Conservation (phyloP, 2,329 filamentous ascomycete genomes). For the Penicillium sp. region DNA sequence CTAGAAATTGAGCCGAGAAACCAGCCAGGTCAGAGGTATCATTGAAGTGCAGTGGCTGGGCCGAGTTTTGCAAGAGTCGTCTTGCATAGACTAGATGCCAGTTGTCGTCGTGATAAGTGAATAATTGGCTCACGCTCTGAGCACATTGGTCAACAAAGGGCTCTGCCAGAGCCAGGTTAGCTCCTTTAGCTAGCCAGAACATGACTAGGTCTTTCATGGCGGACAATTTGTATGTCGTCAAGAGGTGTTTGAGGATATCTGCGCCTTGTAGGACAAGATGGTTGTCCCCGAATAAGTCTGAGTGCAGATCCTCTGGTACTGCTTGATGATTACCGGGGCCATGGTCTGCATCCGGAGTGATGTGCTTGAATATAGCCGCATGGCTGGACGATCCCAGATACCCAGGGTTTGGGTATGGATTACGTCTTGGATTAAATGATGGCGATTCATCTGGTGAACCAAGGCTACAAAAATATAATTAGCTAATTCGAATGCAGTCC, state of each 20-base stretch:
- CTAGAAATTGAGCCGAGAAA: constrained; percentile 26
- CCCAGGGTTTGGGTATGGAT: constrained; percentile 30
- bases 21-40: constrained; percentile 12
- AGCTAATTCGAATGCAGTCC: neutral
- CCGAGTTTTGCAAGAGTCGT: constrained; percentile 23
- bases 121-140: constrained; percentile 25
- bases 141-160: constrained; percentile 24
- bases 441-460: constrained; percentile 20
- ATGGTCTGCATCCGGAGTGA: constrained; percentile 22
- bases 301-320: constrained; percentile 8
- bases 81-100: constrained; percentile 27
- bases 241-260: constrained; percentile 24
- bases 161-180: constrained; percentile 27
- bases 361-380: constrained; percentile 31
- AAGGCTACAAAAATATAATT: constrained; percentile 10
- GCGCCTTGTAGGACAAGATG: constrained; percentile 25
- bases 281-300: constrained; percentile 22
- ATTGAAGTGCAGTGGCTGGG: constrained; percentile 17
- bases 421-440: constrained; percentile 21
- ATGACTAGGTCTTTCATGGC: constrained; percentile 26
- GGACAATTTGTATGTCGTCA: constrained; percentile 19
- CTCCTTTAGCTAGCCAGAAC: constrained; percentile 27
- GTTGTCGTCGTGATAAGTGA: constrained; percentile 21
- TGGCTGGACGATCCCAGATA: constrained; percentile 30
- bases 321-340: neutral